Percentiles rank a stretch among this genome's conserved stretches.
These are phyloP conservation scores for Umbellularia californica DNA, from an alignment of 164 flowering plant genomes.

Conservation along the genomic window DNA sequence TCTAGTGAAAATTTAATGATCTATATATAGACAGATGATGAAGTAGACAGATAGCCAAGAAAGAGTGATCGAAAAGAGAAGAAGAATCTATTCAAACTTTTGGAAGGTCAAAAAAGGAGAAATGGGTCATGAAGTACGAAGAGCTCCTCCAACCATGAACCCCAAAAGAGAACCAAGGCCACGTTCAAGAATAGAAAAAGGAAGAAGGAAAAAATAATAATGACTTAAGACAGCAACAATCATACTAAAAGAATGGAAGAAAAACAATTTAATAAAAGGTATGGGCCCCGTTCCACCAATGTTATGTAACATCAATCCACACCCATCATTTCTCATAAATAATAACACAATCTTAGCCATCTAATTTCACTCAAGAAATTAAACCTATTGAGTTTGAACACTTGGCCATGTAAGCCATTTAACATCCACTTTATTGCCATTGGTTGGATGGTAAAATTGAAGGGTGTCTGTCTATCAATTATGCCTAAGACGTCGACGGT, in stretches of 20 bases:
- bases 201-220: background rate
- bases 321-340: background rate
- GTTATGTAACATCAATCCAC: background rate
- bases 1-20: background rate
- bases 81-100: background rate
- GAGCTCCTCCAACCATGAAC: background rate
- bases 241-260: background rate
- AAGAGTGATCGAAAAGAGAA: background rate
- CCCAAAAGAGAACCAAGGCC: background rate
- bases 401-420: too few species aligned
- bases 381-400: background rate
- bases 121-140: constrained; percentile 1
- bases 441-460: too few species aligned
- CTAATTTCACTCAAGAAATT: background rate
- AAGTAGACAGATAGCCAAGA: too few species aligned
- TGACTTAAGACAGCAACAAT: background rate
- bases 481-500: too few species aligned
- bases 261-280: background rate
- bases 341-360: background rate
- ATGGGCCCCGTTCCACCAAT: background rate
- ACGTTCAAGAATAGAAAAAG: background rate
- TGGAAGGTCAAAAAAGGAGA: constrained; percentile 4
- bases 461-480: too few species aligned
- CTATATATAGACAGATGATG: background rate
- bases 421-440: too few species aligned